Base-by-base conservation (phyloP, 2,329 filamentous ascomycete genomes). In the Nigrograna mackinnonii region DNA sequence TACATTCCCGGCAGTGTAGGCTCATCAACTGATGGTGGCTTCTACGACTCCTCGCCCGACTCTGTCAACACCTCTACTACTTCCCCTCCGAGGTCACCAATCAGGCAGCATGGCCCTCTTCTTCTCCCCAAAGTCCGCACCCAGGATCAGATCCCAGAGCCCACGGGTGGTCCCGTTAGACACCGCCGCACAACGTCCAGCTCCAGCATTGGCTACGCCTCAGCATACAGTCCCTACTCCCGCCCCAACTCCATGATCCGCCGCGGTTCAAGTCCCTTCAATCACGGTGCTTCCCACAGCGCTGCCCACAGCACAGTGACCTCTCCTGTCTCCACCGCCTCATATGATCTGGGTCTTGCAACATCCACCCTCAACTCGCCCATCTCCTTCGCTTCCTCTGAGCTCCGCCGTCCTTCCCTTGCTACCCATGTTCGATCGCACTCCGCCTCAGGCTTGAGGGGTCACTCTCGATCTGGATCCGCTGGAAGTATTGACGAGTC, bases 71-170 rank as follows among this genome's bases (percentile, higher is more conserved):
- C 85, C 16, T 77, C 80, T 53, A 86, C 84, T 39, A 91, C 87
- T 11, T 12, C 18, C 20, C 87, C 88, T 39, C 79, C 79, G 39
- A 77, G 80, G 50, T 87, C 87, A 22, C 87, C 89, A 46, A 81
- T 91, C 55, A 80, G 85, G 47, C 86, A 89, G 48, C 86, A 91
- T 71, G 89, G 89, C 39, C 89, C 89, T 38, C 76, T 89, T 36
- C 76, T 95, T 46, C 78, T 95, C 22, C 90, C 90, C 61, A 94
- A 91, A 78, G 91, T 95, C 72, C 82, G 90, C 47, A 82, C 82
- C 30, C 90, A 94, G 71, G 90, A 95, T 71, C 87, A 92, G 70
- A 79, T 85, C 48, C 80, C 90, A 48, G 82, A 85, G 52, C 80
- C 80, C 30, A 74, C 75, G 30, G 74, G 76, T 38, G 64, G 69